Evolutionary conservation across 78 protist genomes (phyloP).

Genomic region (Dictyostelium intermedium): DNA sequence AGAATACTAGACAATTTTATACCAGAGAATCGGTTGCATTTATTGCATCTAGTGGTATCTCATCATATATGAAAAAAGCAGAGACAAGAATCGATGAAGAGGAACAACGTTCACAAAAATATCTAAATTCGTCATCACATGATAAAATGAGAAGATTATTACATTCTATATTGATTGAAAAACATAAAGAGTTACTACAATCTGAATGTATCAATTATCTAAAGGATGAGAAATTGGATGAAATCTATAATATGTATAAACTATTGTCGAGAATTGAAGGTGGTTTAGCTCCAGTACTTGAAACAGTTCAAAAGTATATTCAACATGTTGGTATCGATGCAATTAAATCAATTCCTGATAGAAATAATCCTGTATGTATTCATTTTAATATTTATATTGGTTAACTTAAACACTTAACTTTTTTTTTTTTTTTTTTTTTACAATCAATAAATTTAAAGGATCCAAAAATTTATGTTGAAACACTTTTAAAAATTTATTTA

Average conservation of each 20-base stretch:
- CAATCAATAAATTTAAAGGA: not conserved
- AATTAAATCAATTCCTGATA: slow-evolving; percentile 46
- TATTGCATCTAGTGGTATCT: slow-evolving; percentile 39
- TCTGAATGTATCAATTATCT: slow-evolving; percentile 81
- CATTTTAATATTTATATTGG: too few species aligned
- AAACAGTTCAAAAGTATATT: slow-evolving; percentile 69
- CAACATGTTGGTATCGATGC: slow-evolving; percentile 70
- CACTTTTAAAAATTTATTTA: slow-evolving; percentile 81
- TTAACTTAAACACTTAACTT: not conserved
- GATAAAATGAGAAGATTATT: slow-evolving; percentile 33
- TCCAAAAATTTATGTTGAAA: slow-evolving; percentile 80
- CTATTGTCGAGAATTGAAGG: slow-evolving; percentile 79
- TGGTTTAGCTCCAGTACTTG: slow-evolving; percentile 76
- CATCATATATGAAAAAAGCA: slow-evolving; percentile 72
- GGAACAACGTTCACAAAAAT: slow-evolving; percentile 48
- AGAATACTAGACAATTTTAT: slow-evolving; percentile 59
- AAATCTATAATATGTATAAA: slow-evolving; percentile 68
- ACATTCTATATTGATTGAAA: slow-evolving; percentile 58
- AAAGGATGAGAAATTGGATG: slow-evolving; percentile 71
- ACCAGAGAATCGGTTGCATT: slow-evolving; percentile 72
- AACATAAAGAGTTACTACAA: slow-evolving; percentile 62
- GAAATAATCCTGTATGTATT: slow-evolving; percentile 32
- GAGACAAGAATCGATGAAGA: slow-evolving; percentile 81
- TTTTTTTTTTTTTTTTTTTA: too few species aligned
- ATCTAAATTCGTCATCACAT: slow-evolving; percentile 37